Evolutionary conservation across 495 filamentous ascomycete genomes (phyloP), one percentile per base, ranked within the genome.

Genomic region (Thozetella sp.): DNA sequence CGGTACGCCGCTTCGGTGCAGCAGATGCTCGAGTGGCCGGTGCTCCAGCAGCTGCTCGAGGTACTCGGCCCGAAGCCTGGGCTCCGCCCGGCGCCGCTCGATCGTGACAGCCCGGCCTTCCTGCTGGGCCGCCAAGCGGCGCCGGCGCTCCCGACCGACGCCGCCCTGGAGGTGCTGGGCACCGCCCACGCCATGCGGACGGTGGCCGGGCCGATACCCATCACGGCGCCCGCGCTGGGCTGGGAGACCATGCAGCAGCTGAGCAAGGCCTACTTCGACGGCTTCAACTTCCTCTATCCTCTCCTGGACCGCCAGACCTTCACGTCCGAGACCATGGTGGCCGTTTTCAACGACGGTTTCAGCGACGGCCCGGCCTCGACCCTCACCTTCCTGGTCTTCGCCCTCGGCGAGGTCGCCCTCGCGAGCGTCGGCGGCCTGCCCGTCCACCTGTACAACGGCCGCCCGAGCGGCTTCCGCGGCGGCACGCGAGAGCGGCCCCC

Each of bases 11-110:
- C 83, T 24, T 78, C 82, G 1, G 79, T 82, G 24, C 83, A 86
- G 64, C 82, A 81, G 66, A 78, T 86, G 70, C 71, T 86, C 45
- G 75, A 76, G 9, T 88, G 85, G 85, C 84, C 85, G 2, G 75
- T 75, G 27, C 71, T 86, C 37, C 77, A 80, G 54, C 76, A 80
- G 58, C 67, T 82, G 1, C 67, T 85, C 23, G 66, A 70, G 23
- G 60, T 58, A 2, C 51, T 66, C 19, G 63, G 66, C 46, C 45
- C 58, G 12, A 73, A 76, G 51, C 69, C 71, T 45, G 57, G 55
- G 45, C 58, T 75, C 17, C 65, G 76, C 59, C 57, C 73, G 1
- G 58, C 73, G 54, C 56, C 53, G 10, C 46, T 76, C 26, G 70
- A 78, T 57, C 67, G 75, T 48, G 80, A 83, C 26, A 80, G 76